phyloP scores from a whole-genome alignment of 495 filamentous ascomycete genomes.

The Penicillium soppii region DNA sequence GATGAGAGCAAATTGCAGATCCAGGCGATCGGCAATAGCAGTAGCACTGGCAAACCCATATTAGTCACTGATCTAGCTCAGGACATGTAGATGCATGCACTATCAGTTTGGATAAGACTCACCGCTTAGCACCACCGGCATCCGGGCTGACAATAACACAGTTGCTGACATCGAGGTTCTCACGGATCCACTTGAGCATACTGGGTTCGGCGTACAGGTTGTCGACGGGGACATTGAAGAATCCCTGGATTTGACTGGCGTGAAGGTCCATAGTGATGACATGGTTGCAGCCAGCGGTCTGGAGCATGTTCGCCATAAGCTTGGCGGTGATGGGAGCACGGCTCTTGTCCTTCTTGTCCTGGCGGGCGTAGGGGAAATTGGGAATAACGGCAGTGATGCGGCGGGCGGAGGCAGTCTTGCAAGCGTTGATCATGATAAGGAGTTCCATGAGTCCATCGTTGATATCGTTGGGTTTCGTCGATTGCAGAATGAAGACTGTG shows the following conservation, averaged over 20 bases:
- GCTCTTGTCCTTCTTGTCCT: constrained; percentile 98
- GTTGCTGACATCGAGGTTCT: constrained; percentile 78
- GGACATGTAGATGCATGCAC: background rate
- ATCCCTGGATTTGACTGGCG: constrained; percentile 69
- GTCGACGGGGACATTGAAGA: constrained; percentile 98
- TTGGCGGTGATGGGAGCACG: constrained; percentile 84
- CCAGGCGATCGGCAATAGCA: constrained; percentile 91
- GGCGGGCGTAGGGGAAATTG: constrained; percentile 98
- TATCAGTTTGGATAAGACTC: constrained; percentile 21
- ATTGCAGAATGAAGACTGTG: constrained; percentile 92
- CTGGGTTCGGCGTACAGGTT: constrained; percentile 96
- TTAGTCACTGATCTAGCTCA: constrained; percentile 3
- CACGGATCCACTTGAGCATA: constrained; percentile 84
- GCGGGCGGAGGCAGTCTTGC: constrained; percentile 92
- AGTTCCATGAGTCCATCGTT: constrained; percentile 99
- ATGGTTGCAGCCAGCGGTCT: constrained; percentile 86
- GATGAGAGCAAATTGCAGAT: constrained; percentile 95
- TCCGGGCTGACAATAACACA: constrained; percentile 96
- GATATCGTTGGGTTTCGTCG: constrained; percentile 91
- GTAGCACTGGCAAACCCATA: constrained; percentile 60
- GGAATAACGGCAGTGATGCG: constrained; percentile 91
- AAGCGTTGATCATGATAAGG: constrained; percentile 98
- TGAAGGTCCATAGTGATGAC: constrained; percentile 86
- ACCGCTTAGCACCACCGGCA: constrained; percentile 95
- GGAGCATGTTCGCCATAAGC: constrained; percentile 96